Percentiles rank a stretch among this genome's conserved stretches.
Conservation (phyloP, 208 protist genomes). For the Borovskyia barvae region DNA sequence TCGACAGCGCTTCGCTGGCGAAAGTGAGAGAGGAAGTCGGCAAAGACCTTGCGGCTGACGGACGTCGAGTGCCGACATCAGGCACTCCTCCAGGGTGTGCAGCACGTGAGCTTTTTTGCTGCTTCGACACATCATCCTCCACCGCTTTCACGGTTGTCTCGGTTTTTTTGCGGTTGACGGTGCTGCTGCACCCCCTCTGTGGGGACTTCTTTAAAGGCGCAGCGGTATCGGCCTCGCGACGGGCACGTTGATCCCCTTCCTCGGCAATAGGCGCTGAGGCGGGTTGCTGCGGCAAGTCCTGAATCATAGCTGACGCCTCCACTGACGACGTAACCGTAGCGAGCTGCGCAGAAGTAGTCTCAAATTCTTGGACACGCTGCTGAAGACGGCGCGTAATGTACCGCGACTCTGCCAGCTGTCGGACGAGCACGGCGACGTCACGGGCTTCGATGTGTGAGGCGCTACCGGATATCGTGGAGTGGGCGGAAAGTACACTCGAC, state of each 20-base stretch:
- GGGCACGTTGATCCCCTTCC: not conserved
- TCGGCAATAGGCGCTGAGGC: not conserved
- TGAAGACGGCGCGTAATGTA: constrained; percentile 40
- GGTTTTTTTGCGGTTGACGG: too few species aligned
- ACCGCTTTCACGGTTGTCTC: too few species aligned
- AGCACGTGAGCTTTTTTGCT: too few species aligned
- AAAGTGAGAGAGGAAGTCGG: too few species aligned
- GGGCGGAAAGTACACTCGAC: not conserved
- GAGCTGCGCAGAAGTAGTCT: constrained; percentile 6
- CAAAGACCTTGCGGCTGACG: too few species aligned
- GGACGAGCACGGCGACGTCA: constrained; percentile 64
- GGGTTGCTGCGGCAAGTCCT: not conserved
- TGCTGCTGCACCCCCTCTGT: too few species aligned
- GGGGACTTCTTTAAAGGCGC: too few species aligned
- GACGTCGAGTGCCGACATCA: too few species aligned
- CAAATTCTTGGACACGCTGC: constrained; percentile 22
- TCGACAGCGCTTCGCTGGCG: too few species aligned
- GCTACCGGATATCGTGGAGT: not conserved
- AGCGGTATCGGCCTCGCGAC: not conserved
- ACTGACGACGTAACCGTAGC: too few species aligned
- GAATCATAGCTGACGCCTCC: not conserved
- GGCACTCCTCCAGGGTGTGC: too few species aligned
- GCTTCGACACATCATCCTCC: too few species aligned
- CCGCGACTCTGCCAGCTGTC: constrained; percentile 65
- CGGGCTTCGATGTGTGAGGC: constrained; percentile 27